A percentile compares a stretch with the other conserved stretches of the same genome.
phyloP scores from a whole-genome alignment of 768 basidiomycete genomes.

The Tulasnella sp. region DNA sequence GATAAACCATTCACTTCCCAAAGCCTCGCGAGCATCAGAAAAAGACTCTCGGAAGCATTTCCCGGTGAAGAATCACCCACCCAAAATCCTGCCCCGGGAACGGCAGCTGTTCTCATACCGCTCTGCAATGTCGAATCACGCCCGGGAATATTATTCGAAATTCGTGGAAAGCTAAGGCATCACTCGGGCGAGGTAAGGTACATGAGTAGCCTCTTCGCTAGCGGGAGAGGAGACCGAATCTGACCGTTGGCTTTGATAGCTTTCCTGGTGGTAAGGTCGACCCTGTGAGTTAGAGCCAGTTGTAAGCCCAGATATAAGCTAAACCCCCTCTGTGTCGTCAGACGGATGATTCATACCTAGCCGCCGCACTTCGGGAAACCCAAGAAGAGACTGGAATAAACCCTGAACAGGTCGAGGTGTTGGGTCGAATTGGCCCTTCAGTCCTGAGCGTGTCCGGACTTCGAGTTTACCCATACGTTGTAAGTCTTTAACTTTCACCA shows the following conservation, averaged over 20 bases:
- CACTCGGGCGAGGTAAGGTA: constrained; percentile 85
- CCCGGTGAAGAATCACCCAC: neutral
- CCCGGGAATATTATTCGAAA: constrained; percentile 68
- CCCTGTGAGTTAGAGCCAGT: constrained; percentile 41
- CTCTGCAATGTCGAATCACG: constrained; percentile 66
- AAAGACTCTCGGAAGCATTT: neutral
- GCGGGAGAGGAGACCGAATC: neutral
- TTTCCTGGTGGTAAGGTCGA: constrained; percentile 74
- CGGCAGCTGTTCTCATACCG: constrained; percentile 69
- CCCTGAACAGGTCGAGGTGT: constrained; percentile 56
- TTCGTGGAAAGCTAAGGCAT: constrained; percentile 58
- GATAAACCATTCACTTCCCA: constrained; percentile 15
- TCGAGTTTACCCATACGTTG: constrained; percentile 72
- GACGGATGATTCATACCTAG: constrained; percentile 52
- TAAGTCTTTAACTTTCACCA: constrained; percentile 38
- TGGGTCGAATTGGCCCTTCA: constrained; percentile 62
- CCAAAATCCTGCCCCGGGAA: neutral
- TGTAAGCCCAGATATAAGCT: neutral
- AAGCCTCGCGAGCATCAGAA: constrained; percentile 4
- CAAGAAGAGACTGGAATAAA: constrained; percentile 66
- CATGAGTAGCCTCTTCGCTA: constrained; percentile 20
- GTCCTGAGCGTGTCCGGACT: constrained; percentile 56
- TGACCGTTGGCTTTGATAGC: constrained; percentile 39
- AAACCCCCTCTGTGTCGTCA: constrained; percentile 32
- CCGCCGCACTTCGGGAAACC: constrained; percentile 66